phyloP scores from a whole-genome alignment of 257 asterid genomes.

The Verbena officinalis region DNA sequence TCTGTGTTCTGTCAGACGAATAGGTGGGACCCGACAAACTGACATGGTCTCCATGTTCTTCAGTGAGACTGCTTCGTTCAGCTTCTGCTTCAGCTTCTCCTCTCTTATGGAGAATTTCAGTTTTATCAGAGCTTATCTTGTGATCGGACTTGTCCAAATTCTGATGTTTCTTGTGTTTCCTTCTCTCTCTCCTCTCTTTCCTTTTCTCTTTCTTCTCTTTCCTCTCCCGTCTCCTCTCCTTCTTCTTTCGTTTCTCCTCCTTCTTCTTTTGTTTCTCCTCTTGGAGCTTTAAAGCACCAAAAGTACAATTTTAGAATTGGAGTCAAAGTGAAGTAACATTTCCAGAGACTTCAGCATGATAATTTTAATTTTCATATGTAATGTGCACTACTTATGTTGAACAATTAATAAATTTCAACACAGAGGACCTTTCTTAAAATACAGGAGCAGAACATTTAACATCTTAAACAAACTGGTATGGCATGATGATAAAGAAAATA shows the following conservation, averaged over 20 bases:
- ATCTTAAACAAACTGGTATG: background rate
- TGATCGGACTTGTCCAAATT: constrained; percentile 25
- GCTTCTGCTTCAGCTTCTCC: constrained; percentile 40
- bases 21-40: constrained; percentile 43
- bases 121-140: constrained; percentile 26
- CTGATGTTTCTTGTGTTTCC: constrained; percentile 28
- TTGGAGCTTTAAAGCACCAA: constrained; percentile 83
- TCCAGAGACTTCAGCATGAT: constrained; percentile 27
- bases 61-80: constrained; percentile 66
- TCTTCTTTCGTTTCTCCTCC: constrained; percentile 42
- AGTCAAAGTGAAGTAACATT: constrained; percentile 32
- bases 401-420: background rate
- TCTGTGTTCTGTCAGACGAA: constrained; percentile 75
- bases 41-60: constrained; percentile 49
- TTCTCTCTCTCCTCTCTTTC: constrained; percentile 17
- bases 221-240: constrained; percentile 20
- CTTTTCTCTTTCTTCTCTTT: constrained; percentile 31
- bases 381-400: background rate
- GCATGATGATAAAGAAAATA: background rate
- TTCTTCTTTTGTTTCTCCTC: constrained; percentile 43
- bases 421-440: background rate
- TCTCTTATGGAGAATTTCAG: constrained; percentile 19
- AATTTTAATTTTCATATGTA: constrained; percentile 1
- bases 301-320: constrained; percentile 50
- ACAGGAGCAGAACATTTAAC: background rate